These are phyloP conservation scores for Leccinum imitatum DNA, from an alignment of 768 basidiomycete genomes.

Conservation along the genomic window DNA sequence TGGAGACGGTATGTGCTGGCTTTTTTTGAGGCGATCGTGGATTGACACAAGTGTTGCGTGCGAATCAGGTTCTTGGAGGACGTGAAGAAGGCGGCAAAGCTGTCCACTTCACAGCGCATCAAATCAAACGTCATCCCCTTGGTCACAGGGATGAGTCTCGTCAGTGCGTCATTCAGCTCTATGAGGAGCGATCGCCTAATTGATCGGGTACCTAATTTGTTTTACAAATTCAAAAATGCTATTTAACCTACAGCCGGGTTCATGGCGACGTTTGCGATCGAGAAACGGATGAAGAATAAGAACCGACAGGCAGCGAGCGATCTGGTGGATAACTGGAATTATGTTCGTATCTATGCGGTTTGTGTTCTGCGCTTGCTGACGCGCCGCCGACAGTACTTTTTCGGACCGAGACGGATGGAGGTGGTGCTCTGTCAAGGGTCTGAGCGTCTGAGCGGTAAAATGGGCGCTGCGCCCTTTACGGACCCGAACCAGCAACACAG, in stretches of 20 bases:
- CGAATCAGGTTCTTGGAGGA: slow-evolving; percentile 38
- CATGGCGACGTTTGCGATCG: slow-evolving; percentile 15
- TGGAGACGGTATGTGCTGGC: slow-evolving; percentile 41
- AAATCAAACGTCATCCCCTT: slow-evolving; percentile 31
- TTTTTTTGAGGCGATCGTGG: neutral
- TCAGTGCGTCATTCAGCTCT: slow-evolving; percentile 14
- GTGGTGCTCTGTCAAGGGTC: slow-evolving; percentile 36
- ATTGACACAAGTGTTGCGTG: neutral
- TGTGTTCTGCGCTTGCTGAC: neutral
- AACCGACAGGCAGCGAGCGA: slow-evolving; percentile 41
- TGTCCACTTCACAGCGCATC: slow-evolving; percentile 37
- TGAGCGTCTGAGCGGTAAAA: slow-evolving; percentile 29
- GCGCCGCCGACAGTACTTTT: slow-evolving; percentile 41
- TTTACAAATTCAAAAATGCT: neutral
- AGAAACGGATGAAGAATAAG: slow-evolving; percentile 33
- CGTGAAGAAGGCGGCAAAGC: slow-evolving; percentile 33
- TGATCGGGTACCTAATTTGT: neutral
- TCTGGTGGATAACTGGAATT: slow-evolving; percentile 50
- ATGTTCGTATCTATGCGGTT: slow-evolving; percentile 31
- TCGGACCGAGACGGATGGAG: slow-evolving; percentile 46
- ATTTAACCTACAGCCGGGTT: slow-evolving; percentile 17
- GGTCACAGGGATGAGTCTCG: slow-evolving; percentile 30
- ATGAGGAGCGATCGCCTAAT: neutral
- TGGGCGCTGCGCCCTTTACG: slow-evolving; percentile 21
- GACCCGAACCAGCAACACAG: slow-evolving; percentile 23